Percentiles rank a stretch among this genome's conserved stretches.
Conservation (phyloP, 2,329 filamentous ascomycete genomes). For the Beauveria sp. region DNA sequence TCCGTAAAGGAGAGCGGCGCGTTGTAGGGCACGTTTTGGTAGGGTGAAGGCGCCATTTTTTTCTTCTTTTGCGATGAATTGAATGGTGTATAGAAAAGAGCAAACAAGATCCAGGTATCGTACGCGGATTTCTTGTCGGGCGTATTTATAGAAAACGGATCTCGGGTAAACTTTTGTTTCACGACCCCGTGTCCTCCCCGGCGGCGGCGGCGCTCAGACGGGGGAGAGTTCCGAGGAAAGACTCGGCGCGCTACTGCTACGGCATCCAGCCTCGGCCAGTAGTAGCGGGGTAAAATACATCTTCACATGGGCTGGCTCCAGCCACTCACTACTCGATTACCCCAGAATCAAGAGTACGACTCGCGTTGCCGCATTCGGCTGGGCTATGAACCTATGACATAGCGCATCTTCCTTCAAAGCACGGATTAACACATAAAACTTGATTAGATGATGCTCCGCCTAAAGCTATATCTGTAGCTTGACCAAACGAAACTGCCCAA, state of each 20-base stretch:
- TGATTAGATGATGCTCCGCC: too few species aligned
- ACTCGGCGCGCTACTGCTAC: not conserved
- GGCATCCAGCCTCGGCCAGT: not conserved
- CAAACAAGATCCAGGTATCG: too few species aligned
- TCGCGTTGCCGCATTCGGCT: not conserved
- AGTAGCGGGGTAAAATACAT: not conserved
- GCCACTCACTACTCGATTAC: not conserved
- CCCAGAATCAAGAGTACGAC: not conserved
- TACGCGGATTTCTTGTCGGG: not conserved
- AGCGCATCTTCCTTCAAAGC: too few species aligned
- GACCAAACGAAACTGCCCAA: not conserved
- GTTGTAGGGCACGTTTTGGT: slow-evolving; percentile 9
- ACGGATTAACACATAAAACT: not conserved
- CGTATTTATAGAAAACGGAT: not conserved
- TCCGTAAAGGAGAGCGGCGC: slow-evolving; percentile 10
- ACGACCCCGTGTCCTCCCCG: not conserved
- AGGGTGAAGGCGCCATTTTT: not conserved
- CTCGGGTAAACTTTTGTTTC: not conserved
- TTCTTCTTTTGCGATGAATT: too few species aligned
- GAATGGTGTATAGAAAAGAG: not conserved
- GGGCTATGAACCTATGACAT: not conserved
- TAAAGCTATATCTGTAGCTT: too few species aligned
- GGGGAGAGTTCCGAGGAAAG: not conserved
- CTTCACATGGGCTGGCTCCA: not conserved
- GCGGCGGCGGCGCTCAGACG: not conserved